Conservation (phyloP, 768 basidiomycete genomes). For the Sporobolomyces roseus region DNA sequence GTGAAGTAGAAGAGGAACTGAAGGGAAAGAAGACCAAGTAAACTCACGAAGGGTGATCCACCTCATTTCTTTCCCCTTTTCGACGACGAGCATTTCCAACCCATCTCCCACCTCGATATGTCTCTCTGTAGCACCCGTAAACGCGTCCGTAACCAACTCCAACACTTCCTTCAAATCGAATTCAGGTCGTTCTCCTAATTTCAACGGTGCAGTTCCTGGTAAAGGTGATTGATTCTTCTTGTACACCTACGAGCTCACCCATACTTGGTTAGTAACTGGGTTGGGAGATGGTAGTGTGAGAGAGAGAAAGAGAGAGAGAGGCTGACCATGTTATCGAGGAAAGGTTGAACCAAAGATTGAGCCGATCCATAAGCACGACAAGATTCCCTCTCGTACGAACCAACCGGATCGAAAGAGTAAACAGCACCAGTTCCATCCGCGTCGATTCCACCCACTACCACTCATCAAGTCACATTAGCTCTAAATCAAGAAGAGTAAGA, state of each 20-base stretch:
- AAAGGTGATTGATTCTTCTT: conserved; percentile 89
- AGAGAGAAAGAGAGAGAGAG: background rate
- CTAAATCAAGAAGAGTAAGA: background rate
- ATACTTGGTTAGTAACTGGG: background rate
- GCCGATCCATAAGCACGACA: conserved; percentile 96
- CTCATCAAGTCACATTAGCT: background rate
- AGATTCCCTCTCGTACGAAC: conserved; percentile 93
- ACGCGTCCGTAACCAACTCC: conserved; percentile 86
- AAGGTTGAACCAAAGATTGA: conserved; percentile 89
- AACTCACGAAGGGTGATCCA: conserved; percentile 26
- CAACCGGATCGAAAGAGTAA: conserved; percentile 99
- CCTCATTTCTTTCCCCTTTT: conserved; percentile 21
- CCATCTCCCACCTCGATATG: conserved; percentile 99
- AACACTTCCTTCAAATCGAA: conserved; percentile 76
- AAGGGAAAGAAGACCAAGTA: background rate
- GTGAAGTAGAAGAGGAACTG: background rate
- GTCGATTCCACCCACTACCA: conserved; percentile 45
- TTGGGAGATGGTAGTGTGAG: too few species aligned
- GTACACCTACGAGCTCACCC: conserved; percentile 66
- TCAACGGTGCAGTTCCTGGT: conserved; percentile 60
- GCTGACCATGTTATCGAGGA: conserved; percentile 95
- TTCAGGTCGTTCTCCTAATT: conserved; percentile 58
- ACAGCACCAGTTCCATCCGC: conserved; percentile 73
- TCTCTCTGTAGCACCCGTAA: conserved; percentile 93
- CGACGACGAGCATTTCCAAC: conserved; percentile 56